Evolutionary conservation across 2,329 filamentous ascomycete genomes (phyloP), one percentile per base, ranked within the genome.

Genomic region (Juglanconis sp.): DNA sequence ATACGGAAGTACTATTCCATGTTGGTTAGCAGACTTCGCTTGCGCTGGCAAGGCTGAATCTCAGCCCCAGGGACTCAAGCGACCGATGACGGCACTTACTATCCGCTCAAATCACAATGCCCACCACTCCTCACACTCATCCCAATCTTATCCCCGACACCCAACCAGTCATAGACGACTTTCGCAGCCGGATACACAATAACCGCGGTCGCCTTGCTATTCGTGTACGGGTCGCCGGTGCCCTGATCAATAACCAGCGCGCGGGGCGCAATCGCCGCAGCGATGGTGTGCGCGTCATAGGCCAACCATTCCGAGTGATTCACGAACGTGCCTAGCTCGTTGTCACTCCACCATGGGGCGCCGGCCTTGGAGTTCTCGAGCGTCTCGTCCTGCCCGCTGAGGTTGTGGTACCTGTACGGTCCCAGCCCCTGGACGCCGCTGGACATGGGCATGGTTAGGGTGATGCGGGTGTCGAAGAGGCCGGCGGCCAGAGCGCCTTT

Each of bases 221-320:
- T 79, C 5, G 74, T 77, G 66, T 78, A 82, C 62, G 74, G 73
- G 64, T 81, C 79, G 5, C 73, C 75, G 0, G 78, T 79, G 15
- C 82, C 81, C 69, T 86, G 82, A 55, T 85, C 82, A 31, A 83
- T 79, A 24, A 84, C 72, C 6, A 86, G 70, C 2, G 81, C 81
- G 30, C 83, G 73, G 2, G 84, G 84, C n/a, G 82, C 82, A 34
- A 86, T 76, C 24, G 85, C 75, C 7, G 77, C 82, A n/a, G 81
- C 82, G 47, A 86, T 78, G 65, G 81, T 79, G 69, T 86, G 83
- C 53, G 84, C 82, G 65, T 86, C 83, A 63, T 80, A 80, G 3
- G 84, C 81, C 49, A 86, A 73, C 66, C 77, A 77, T 67, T 78
- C 77, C 59, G 76, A 74, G 64, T 74, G 80, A 76, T 88, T 83